Evolutionary conservation across 176 grass and related monocot species (phyloP), one percentile per base, ranked within the genome.

Genomic region (Triticum urartu): DNA sequence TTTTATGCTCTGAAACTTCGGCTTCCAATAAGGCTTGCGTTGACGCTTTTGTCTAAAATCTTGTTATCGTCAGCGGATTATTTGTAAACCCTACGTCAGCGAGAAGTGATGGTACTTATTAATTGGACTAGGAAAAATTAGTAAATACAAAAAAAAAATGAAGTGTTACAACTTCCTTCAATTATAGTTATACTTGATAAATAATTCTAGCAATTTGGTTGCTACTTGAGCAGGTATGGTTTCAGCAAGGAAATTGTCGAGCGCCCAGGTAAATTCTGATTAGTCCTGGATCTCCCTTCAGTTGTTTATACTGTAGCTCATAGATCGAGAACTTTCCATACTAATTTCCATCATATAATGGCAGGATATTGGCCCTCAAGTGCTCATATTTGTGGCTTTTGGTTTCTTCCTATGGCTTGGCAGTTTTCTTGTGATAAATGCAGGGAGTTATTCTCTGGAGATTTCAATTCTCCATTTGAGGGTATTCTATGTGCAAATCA

Each of bases 161-260:
- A 62, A 82, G 33, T 72, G 21, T 73, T 54, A 52, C 15, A 66
- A 24, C 8, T 50, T 9, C 22, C 22, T 18, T 68, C 59, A 7
- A 68, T 73, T 73, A 20, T 83, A 78, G 22, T 18, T 48, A 3
- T 30, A 75, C 61, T 13, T 60, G 84, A 58, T 35, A 34, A 12
- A 67, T 75, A 56, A 88, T 34, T 58, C 65, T 79, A 54, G 15
- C 45, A 76, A 52, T 54, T 32, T 32, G 17, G 47, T 77, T 56
- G 47, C 47, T 56, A 54, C 66, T 77, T 92, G 64, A 84, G 20
- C 88, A 98, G 91, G 86, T 98, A 98, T 68, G 91, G 93, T 54
- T 94, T 98, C 80, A 98, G 95, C 74, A 95, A 92, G 86, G 91
- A 98, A 88, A 89, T 98, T 81, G 95, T 98, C 10, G 95, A 98